Base-by-base conservation (phyloP, 106 monocot species). In the Alisma plantagoaquatica region DNA sequence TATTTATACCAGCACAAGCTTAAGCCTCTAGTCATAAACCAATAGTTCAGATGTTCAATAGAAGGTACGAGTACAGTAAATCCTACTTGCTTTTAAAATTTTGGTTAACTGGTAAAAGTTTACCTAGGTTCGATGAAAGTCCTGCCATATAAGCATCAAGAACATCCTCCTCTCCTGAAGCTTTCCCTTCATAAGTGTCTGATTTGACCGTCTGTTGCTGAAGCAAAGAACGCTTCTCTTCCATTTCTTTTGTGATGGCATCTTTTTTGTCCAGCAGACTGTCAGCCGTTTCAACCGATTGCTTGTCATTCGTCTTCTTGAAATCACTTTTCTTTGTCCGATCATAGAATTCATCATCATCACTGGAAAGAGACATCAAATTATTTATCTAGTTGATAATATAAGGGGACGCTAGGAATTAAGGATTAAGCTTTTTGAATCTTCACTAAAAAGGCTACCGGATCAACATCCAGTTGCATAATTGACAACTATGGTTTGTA, bases 331-430 rank as follows among this genome's bases (percentile, higher is more conserved):
- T 86, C 68, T 79, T 90, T 43, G 90, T 98, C 26, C 90, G 84
- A 59, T 98, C 89, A 71, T 85, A 98, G 46, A 85, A 89, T 7
- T 96, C 89, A 72, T 96, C 96, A 42, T 96, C 96, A 54, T 94
- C 93, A 60, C 94, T 94, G 61, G 23, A 71, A 24, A 42, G 11
- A 54, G 41, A 27, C 27, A 42, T 26, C 1, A 14, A 38, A 7
- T 38, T 38, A 14, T 38, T 38, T 38, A 7, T 38, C 35, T 38
- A 38, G n/a, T n/a, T n/a, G n/a, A n/a, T n/a, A n/a, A n/a, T n/a
- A n/a, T n/a, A n/a, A n/a, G n/a, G n/a, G n/a, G n/a, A n/a, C n/a
- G n/a, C n/a, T n/a, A n/a, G n/a, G n/a, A n/a, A n/a, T n/a, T n/a
- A n/a, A n/a, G n/a, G n/a, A n/a, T n/a, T n/a, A n/a, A n/a, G n/a